phyloP scores from a whole-genome alignment of 148 eudicot species.

The Selenicereus undatus region DNA sequence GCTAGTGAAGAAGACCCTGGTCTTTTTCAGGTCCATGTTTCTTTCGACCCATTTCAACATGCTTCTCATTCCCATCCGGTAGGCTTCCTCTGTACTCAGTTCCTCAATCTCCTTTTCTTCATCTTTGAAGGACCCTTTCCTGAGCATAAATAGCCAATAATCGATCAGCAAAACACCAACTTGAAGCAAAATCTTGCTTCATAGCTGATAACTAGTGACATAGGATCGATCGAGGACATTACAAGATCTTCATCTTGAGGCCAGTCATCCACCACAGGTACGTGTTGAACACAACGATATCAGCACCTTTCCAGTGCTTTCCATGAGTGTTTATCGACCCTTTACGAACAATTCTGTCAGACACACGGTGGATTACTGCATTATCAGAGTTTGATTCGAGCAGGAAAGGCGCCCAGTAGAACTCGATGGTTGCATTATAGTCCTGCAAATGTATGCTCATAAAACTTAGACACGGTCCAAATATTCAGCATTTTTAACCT shows the following conservation, averaged over 20 bases:
- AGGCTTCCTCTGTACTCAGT: conserved; percentile 76
- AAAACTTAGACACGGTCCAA: neutral
- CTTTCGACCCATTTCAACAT: conserved; percentile 82
- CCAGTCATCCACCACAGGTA: conserved; percentile 99
- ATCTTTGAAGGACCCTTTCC: conserved; percentile 82
- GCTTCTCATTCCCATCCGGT: conserved; percentile 80
- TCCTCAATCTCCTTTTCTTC: conserved; percentile 55
- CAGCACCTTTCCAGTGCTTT: conserved; percentile 86
- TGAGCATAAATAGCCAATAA: conserved; percentile 18
- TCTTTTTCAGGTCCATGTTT: conserved; percentile 74
- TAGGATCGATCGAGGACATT: conserved; percentile 17
- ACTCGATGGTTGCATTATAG: conserved; percentile 88
- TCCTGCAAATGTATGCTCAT: conserved; percentile 36
- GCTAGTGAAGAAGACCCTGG: conserved; percentile 86
- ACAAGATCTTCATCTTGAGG: conserved; percentile 71
- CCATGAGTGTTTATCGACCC: conserved; percentile 88
- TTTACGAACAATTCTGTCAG: conserved; percentile 74
- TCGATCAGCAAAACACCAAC: neutral
- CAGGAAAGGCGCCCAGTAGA: conserved; percentile 98
- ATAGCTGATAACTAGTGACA: neutral
- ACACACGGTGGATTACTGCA: conserved; percentile 58
- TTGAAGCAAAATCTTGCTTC: neutral
- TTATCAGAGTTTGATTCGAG: conserved; percentile 87
- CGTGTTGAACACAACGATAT: conserved; percentile 86
- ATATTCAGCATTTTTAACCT: neutral